Conservation (phyloP, 2,329 filamentous ascomycete genomes). For the Plenodomus biglobosus region DNA sequence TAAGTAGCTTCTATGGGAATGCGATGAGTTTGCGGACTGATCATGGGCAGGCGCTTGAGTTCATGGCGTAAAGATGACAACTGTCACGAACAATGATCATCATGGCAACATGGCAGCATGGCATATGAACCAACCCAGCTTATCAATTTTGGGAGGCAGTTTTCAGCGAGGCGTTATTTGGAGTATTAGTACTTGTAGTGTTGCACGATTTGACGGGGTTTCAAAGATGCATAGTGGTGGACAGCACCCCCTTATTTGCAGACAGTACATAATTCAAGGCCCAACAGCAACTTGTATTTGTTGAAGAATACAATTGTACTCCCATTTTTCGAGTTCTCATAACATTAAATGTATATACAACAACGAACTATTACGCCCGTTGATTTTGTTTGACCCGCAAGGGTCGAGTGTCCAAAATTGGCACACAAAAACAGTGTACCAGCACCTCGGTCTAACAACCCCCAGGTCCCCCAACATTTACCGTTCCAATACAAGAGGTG, state of each 20-base stretch:
- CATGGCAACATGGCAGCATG: too few species aligned
- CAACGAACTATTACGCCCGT: constrained; percentile 14
- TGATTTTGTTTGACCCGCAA: constrained; percentile 4
- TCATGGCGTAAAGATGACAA: constrained; percentile 23
- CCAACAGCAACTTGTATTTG: neutral
- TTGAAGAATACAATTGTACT: neutral
- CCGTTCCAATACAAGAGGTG: constrained; percentile 28
- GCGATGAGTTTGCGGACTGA: constrained; percentile 1
- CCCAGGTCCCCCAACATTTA: constrained; percentile 16
- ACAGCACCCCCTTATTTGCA: too few species aligned
- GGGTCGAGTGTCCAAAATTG: constrained; percentile 1
- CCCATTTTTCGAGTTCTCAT: constrained; percentile 7
- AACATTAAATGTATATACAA: constrained; percentile 23
- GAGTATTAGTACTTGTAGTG: neutral
- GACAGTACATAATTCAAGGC: neutral
- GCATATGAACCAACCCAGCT: too few species aligned
- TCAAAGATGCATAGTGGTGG: too few species aligned
- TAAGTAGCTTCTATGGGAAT: constrained; percentile 48
- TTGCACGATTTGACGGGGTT: too few species aligned
- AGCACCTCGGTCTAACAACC: constrained; percentile 23
- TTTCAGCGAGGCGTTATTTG: neutral
- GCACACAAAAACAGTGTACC: constrained; percentile 25
- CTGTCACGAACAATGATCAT: too few species aligned
- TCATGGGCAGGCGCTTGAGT: constrained; percentile 26
- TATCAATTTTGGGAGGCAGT: too few species aligned